These are phyloP conservation scores for Trichophyton benhamiae DNA, from an alignment of 2,329 filamentous ascomycete genomes.

Conservation along the genomic window DNA sequence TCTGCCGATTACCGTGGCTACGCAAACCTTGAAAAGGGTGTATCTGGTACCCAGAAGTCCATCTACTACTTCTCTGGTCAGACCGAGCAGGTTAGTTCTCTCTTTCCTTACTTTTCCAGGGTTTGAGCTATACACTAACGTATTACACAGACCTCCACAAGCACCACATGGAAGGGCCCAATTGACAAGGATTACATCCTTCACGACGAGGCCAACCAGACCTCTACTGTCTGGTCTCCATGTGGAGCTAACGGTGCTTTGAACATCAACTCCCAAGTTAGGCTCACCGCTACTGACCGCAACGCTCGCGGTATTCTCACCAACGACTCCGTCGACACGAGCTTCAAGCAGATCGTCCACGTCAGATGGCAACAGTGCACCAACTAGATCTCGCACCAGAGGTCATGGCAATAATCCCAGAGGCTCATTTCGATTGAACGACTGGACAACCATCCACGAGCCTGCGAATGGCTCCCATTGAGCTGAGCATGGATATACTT, in stretches of 20 bases:
- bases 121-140: neutral
- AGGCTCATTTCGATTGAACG: neutral
- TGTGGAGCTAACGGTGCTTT: conserved; percentile 39
- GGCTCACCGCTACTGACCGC: conserved; percentile 24
- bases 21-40: conserved; percentile 34
- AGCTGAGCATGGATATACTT: neutral
- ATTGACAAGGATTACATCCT: conserved; percentile 34
- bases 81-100: conserved; percentile 26
- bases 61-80: conserved; percentile 45
- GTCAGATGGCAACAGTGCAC: conserved; percentile 35
- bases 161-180: conserved; percentile 34
- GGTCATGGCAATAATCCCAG: neutral
- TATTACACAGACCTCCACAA: conserved; percentile 22
- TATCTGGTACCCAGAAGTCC: conserved; percentile 39
- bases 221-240: conserved; percentile 41
- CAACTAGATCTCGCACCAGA: neutral
- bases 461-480: neutral
- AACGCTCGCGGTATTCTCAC: conserved; percentile 32
- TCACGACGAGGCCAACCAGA: conserved; percentile 35
- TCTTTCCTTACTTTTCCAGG: neutral
- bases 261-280: conserved; percentile 44
- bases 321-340: conserved; percentile 39
- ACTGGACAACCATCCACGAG: neutral
- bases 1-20: conserved; percentile 44
- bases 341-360: conserved; percentile 33